Conservation (phyloP, 2,329 filamentous ascomycete species). For the Trichoderma afroharzianum region DNA sequence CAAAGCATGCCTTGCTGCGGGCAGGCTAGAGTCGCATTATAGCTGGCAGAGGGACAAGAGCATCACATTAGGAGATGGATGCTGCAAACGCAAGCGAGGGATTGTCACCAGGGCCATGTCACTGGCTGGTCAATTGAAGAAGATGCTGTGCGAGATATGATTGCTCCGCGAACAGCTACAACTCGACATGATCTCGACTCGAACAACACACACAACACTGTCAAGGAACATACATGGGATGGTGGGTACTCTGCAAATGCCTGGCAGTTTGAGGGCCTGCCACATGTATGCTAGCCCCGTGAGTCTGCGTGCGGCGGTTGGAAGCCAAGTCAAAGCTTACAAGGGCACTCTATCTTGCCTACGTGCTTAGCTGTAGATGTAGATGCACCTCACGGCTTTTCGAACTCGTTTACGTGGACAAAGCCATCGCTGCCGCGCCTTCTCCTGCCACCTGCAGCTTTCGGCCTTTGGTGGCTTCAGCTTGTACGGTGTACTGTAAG, state of each 20-base stretch:
- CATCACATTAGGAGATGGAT: background rate
- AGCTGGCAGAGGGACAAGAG: background rate
- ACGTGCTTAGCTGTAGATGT: background rate
- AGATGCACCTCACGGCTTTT: background rate
- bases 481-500: background rate
- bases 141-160: background rate
- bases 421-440: background rate
- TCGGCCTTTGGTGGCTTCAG: background rate
- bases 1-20: slow-evolving; percentile 9
- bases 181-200: background rate
- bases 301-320: background rate
- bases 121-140: background rate
- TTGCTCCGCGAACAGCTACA: background rate
- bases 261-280: background rate
- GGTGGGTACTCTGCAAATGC: background rate
- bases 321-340: background rate
- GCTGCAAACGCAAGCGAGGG: background rate
- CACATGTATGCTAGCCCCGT: background rate
- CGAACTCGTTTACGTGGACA: background rate
- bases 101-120: background rate
- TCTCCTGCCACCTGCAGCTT: background rate
- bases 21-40: background rate
- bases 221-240: background rate
- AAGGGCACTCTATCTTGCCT: slow-evolving; percentile 6
- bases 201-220: background rate